phyloP scores from a whole-genome alignment of 1,284 basidiomycete species.

The Neolentinus lepideus region DNA sequence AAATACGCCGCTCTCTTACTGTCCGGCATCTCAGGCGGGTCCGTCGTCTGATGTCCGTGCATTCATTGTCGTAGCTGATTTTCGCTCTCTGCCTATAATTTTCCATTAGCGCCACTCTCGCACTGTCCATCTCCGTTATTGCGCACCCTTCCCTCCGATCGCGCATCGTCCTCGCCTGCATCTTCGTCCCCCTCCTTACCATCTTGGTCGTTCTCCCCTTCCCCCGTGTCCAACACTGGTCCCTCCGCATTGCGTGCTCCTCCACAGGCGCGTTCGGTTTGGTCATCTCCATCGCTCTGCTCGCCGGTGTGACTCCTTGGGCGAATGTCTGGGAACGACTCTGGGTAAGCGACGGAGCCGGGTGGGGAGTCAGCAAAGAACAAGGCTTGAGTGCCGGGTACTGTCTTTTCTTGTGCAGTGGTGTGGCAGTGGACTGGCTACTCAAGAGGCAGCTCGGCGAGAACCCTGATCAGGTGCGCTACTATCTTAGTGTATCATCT shows the following conservation, averaged over 20 bases:
- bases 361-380: conserved; percentile 48
- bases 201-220: conserved; percentile 40
- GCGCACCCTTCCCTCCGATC: conserved; percentile 53
- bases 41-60: conserved; percentile 14
- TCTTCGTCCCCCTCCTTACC: conserved; percentile 32
- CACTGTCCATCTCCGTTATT: conserved; percentile 46
- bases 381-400: conserved; percentile 51
- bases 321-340: conserved; percentile 55
- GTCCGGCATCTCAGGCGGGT: conserved; percentile 47
- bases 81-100: background rate
- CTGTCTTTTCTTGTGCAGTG: conserved; percentile 42
- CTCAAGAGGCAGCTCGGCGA: conserved; percentile 48
- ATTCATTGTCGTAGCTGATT: conserved; percentile 5
- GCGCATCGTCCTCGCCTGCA: conserved; percentile 42
- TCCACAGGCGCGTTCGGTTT: conserved; percentile 53
- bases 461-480: conserved; percentile 56
- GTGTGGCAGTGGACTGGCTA: conserved; percentile 46
- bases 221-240: conserved; percentile 33
- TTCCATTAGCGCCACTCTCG: conserved; percentile 33
- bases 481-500: background rate
- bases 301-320: conserved; percentile 46
- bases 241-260: conserved; percentile 42
- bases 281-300: conserved; percentile 43
- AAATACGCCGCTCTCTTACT: conserved; percentile 36
- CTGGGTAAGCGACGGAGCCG: conserved; percentile 37